A percentile compares a stretch with the other conserved stretches of the same genome.
Conservation (phyloP, 2,329 filamentous ascomycete genomes). For the Camillea tinctor region DNA sequence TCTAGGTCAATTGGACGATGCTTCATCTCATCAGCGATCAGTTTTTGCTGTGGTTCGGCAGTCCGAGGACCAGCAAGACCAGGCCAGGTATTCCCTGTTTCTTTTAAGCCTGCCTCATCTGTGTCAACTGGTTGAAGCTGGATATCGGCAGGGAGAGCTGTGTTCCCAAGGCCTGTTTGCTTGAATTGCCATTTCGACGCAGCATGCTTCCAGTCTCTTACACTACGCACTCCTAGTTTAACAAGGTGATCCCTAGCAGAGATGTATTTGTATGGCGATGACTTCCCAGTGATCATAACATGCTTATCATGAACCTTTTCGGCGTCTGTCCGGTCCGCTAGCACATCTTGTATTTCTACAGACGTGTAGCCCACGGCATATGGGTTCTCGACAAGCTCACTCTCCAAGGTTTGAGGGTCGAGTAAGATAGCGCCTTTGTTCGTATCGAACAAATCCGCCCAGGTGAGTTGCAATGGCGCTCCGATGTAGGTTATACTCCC, state of each 20-base stretch:
- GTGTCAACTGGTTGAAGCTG: background rate
- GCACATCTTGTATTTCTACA: conserved; percentile 21
- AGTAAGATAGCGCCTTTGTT: conserved; percentile 30
- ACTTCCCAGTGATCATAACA: conserved; percentile 32
- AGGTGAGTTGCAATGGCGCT: conserved; percentile 33
- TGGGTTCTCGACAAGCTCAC: conserved; percentile 29
- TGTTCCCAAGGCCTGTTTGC: conserved; percentile 8
- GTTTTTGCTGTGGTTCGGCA: background rate
- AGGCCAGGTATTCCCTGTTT: background rate
- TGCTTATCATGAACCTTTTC: conserved; percentile 25
- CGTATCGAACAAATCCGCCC: conserved; percentile 32
- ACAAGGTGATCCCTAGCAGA: conserved; percentile 29
- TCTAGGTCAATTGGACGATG: conserved; percentile 8
- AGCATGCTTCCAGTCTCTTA: conserved; percentile 25
- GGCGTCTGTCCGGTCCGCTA: conserved; percentile 17
- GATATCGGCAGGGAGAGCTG: conserved; percentile 9
- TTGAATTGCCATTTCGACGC: conserved; percentile 2
- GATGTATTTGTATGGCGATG: conserved; percentile 26
- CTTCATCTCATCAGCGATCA: conserved; percentile 1
- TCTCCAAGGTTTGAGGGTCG: conserved; percentile 30
- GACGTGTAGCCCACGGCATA: conserved; percentile 28
- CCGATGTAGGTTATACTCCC: conserved; percentile 34
- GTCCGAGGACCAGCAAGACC: background rate
- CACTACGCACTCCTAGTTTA: conserved; percentile 27
- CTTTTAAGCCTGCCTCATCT: background rate